Base-by-base conservation (phyloP, 1,139 yeast species). In the Debaryomyces robertsiae region DNA sequence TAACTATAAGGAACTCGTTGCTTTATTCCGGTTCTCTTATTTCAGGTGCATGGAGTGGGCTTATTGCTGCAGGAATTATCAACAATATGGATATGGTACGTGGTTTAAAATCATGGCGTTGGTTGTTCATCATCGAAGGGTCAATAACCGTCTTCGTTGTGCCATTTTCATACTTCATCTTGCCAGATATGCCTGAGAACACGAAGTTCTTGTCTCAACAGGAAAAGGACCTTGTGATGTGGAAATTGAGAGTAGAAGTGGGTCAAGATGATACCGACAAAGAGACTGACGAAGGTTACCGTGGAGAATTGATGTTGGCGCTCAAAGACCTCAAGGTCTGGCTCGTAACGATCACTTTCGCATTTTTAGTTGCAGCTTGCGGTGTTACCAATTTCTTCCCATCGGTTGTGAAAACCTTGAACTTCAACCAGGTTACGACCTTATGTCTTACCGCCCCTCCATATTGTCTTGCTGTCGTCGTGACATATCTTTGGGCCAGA, bases 41-140 rank as follows among this genome's bases (percentile, higher is more conserved):
- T 45, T 85, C 91, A 18, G 90, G 93, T 57, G 95, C 91, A 3
- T 85, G 86, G 61, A 85, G 89, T 42, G 94, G 95, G 43, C 78
- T 88, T 39, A 75, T 87, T 47, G 73, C 73, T 23, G 74, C 70
- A 19, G 72, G 72, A 33, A 70, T 70, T 40, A 59, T 70, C 34
- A 57, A 70, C 40, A 67, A 62, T 31, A 61, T 72, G 65, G 73
- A 69, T 36, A 67, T 67, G 11, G 55, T 48, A 5, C 56, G 54
- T 30, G 73, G 73, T n/a, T 52, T 75, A 31, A 56, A 65, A 27
- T 70, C 84, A 3, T 84, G 93, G 93, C 75, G 82, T 60, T 84
- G 87, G 83, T 73, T 85, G 43, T 85, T 81, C 60, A 75, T 84
- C 48, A 77, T 85, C 47, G 91, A 84, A 60, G 93, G 94, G 46